Evolutionary conservation across 2,329 filamentous ascomycete genomes (phyloP).

Genomic region (Penicillium palitans): DNA sequence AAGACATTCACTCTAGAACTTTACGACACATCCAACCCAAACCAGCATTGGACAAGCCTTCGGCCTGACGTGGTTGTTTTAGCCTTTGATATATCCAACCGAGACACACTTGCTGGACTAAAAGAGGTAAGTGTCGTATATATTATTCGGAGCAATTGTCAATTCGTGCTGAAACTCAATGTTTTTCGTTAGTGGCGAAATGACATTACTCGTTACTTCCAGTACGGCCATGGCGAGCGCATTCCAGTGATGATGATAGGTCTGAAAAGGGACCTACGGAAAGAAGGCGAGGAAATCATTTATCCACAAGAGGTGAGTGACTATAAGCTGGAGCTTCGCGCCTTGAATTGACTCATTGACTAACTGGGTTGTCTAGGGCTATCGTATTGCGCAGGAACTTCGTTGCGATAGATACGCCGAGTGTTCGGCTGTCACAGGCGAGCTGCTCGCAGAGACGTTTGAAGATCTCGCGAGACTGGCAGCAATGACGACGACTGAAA

Average conservation of each 20-base stretch:
- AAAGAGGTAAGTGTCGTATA: constrained; percentile 34
- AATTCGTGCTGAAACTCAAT: neutral
- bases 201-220: constrained; percentile 52
- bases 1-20: constrained; percentile 57
- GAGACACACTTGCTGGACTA: constrained; percentile 51
- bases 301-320: constrained; percentile 44
- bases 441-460: constrained; percentile 59
- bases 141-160: no score
- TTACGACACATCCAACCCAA: constrained; percentile 58
- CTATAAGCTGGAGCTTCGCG: constrained; percentile 32
- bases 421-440: constrained; percentile 61
- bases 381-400: constrained; percentile 60
- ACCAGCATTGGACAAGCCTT: constrained; percentile 57
- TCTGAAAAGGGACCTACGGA: constrained; percentile 58
- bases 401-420: constrained; percentile 63
- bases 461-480: constrained; percentile 61
- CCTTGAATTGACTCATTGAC: neutral
- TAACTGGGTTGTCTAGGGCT: constrained; percentile 44
- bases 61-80: constrained; percentile 57
- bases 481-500: constrained; percentile 58
- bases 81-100: constrained; percentile 59
- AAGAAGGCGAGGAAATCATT: constrained; percentile 46
- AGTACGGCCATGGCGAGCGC: constrained; percentile 43
- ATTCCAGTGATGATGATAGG: constrained; percentile 61
- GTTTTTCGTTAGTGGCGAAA: constrained; percentile 41